phyloP scores from a whole-genome alignment of 163 green algal species.

The Chlorella variabilis region DNA sequence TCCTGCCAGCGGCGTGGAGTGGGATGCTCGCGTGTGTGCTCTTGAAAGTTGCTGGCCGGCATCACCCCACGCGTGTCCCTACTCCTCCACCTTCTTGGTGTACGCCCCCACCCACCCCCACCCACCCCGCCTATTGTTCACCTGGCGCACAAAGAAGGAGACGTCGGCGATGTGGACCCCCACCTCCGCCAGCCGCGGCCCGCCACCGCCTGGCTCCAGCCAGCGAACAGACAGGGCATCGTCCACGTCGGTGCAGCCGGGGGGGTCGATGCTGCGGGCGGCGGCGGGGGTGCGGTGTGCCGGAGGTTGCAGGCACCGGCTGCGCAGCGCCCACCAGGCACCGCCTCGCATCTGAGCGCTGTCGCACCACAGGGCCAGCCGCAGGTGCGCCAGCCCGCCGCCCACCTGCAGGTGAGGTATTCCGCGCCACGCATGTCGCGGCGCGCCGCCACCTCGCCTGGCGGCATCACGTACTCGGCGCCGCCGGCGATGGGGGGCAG shows the following conservation, averaged over 20 bases:
- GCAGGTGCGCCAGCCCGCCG: no score
- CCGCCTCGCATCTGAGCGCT: no score
- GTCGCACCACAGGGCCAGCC: no score
- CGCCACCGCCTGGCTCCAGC: conserved; percentile 36
- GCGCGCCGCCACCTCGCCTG: conserved; percentile 48
- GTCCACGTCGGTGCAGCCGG: conserved; percentile 85
- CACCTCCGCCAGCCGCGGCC: conserved; percentile 52
- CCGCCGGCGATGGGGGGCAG: conserved; percentile 57
- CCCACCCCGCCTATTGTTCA: no score
- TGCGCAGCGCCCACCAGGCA: no score
- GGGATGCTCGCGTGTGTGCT: no score
- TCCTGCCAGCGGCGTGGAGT: no score
- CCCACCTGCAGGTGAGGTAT: conserved; percentile 65
- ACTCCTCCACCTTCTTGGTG: no score
- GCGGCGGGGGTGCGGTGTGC: neutral
- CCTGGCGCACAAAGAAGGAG: conserved; percentile 63
- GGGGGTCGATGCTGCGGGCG: conserved; percentile 73
- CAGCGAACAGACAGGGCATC: conserved; percentile 77
- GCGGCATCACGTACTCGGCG: conserved; percentile 41
- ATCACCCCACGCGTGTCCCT: no score
- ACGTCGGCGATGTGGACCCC: conserved; percentile 87
- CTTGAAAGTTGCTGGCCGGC: no score
- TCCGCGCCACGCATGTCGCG: conserved; percentile 65
- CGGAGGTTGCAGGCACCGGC: no score
- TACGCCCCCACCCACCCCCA: no score